Base-by-base conservation (phyloP, 2,329 filamentous ascomycete species). In the Cytospora schulzeri region DNA sequence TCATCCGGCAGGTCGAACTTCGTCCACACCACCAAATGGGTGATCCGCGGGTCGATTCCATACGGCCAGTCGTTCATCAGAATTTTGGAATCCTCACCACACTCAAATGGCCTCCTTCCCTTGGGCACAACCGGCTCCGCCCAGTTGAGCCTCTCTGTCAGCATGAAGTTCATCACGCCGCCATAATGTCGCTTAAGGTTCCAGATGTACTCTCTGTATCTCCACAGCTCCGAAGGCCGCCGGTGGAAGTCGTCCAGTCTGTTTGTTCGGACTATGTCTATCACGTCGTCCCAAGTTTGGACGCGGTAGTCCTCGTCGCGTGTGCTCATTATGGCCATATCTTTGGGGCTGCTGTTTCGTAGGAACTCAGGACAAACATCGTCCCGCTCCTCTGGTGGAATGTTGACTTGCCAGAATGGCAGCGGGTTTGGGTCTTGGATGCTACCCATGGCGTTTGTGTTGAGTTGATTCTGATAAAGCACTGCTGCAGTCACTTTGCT, bases 21-120 rank as follows among this genome's bases (percentile, higher is more conserved):
- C 56, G 91, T 95, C 94, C 94, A 98, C 15, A 97, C 87, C 6
- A 97, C 91, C 3, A 97, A 80, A 74, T 97, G 94, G 19, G 91
- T 85, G 68, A 97, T 93, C 59, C 85, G 82, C 55, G 80, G 73
- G 70, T 95, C 92, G 60, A 97, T 82, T 0, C 92, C 93, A 72
- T 97, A 98, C 0, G 94, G 94, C 91, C 93, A 97, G 81, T 98
- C 93, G 73, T 98, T 98, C 77, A 85, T 86, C 50, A 97, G 76
- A 56, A 96, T 88, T 75, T 88, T 92, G 71, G 89, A 78, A 72
- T 95, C 90, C 12, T 80, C 79, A 0, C 76, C 76, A 61, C 69
- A 71, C 67, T 78, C 76, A 67, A 87, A 83, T 0, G 81, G 81
- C 28, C 60, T 67, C 22, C 71, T 72, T 4, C 73, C 75, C 60